Base-by-base conservation (phyloP, 495 filamentous ascomycete species). In the Lepraria neglecta region DNA sequence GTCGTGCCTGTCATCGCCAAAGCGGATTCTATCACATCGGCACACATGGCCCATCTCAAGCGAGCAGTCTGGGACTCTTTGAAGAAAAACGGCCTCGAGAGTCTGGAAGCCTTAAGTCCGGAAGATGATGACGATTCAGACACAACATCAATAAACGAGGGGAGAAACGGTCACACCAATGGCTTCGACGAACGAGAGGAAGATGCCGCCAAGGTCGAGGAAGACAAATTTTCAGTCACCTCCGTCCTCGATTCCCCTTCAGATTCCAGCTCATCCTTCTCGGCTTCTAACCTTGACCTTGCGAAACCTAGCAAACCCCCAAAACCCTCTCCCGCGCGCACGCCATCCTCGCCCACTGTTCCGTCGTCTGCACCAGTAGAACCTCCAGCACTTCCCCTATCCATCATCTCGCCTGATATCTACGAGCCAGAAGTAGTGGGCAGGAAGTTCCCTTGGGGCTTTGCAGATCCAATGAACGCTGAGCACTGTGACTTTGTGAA, bases 1-100 rank as follows among this genome's bases (percentile, higher is more conserved):
- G 90, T 97, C 56, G 89, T 98, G 38, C 94, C 94, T 0, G 88
- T 98, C 44, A 92, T 98, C 72, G 89, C 91, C 69, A 98, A 98
- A 76, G 95, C 94, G 42, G 94, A 98, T 71, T 97, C 91, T 15
- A 89, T 97, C 66, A 97, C 94, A 47, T 84, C 86, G 3, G 84
- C 88, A 30, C 94, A 98, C 73, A 97, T 98, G 94, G 76, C 78
- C n/a, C 84, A 88, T 69, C 83, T 98, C 50, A 96, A 94, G 77
- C 88, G 86, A 72, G 86, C 89, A 1, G 94, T 98, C 17, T 95
- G 88, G 83, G 84, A 86, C 50, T 92, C 88, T 63, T 77, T 98
- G 44, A 90, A 92, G 73, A 82, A 84, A 65, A 86, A 91, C 27
- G 90, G 89, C 56, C 82, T 97, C 51, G 91, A 98, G 69, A 91